A percentile compares a stretch with the other conserved stretches of the same genome.
phyloP scores from a whole-genome alignment of 768 basidiomycete genomes.

The Pisolithus microcarpus region DNA sequence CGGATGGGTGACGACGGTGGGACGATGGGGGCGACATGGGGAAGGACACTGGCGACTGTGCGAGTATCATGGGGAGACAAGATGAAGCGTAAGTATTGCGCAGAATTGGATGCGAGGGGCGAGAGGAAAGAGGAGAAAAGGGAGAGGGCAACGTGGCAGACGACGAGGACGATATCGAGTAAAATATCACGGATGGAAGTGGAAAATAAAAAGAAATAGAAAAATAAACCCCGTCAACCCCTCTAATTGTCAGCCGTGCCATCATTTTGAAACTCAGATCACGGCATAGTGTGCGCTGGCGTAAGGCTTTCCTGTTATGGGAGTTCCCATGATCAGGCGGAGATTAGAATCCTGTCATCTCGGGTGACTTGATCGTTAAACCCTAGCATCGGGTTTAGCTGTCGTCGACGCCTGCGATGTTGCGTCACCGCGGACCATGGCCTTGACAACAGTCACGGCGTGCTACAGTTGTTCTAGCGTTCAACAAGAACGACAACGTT shows the following conservation, averaged over 20 bases:
- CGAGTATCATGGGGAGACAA: conserved; percentile 32
- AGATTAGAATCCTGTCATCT: conserved; percentile 12
- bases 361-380: background rate
- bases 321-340: conserved; percentile 14
- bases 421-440: background rate
- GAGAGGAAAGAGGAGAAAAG: background rate
- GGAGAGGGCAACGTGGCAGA: conserved; percentile 20
- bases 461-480: background rate
- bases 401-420: background rate
- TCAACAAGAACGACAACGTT: conserved; percentile 13
- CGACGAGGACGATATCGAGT: conserved; percentile 17
- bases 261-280: conserved; percentile 28
- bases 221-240: background rate
- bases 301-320: conserved; percentile 16
- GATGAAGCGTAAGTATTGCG: no score
- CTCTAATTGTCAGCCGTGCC: conserved; percentile 25
- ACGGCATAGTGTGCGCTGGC: conserved; percentile 13
- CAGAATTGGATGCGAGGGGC: conserved; percentile 1
- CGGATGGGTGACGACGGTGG: conserved; percentile 64
- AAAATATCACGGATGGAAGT: conserved; percentile 11
- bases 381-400: background rate
- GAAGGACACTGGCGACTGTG: conserved; percentile 30
- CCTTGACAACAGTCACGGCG: conserved; percentile 6
- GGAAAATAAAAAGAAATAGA: background rate
- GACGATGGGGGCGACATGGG: conserved; percentile 26